These are phyloP conservation scores for Erysimum cheiri DNA, from an alignment of 441 rosid species.

Conservation along the genomic window DNA sequence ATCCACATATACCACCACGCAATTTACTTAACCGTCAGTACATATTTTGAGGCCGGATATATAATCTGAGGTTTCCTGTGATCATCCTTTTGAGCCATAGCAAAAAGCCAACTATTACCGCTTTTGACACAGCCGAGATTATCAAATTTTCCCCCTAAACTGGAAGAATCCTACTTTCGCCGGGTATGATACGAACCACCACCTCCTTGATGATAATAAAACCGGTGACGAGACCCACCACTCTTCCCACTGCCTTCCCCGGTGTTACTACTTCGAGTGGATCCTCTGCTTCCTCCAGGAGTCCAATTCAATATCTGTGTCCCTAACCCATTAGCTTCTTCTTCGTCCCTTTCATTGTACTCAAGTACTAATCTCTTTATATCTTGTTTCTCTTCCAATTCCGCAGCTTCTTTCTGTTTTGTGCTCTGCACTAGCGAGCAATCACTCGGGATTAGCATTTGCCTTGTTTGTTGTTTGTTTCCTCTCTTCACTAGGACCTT, in stretches of 20 bases:
- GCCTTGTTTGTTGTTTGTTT: slow-evolving; percentile 94
- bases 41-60: neutral
- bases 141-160: neutral
- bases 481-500: slow-evolving; percentile 98
- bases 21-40: slow-evolving; percentile 8
- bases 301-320: slow-evolving; percentile 75
- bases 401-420: slow-evolving; percentile 98
- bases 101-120: slow-evolving; percentile 2
- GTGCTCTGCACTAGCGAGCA: slow-evolving; percentile 91
- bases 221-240: slow-evolving; percentile 71
- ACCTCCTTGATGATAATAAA: slow-evolving; percentile 70
- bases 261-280: slow-evolving; percentile 55
- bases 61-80: slow-evolving; percentile 23
- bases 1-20: slow-evolving; percentile 35
- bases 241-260: slow-evolving; percentile 67
- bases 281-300: slow-evolving; percentile 66
- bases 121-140: slow-evolving; percentile 4
- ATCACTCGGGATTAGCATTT: slow-evolving; percentile 92
- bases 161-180: slow-evolving; percentile 51
- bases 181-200: slow-evolving; percentile 78
- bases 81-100: slow-evolving; percentile 14
- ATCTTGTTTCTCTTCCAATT: slow-evolving; percentile 97
- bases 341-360: slow-evolving; percentile 97
- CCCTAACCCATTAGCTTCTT: slow-evolving; percentile 85
- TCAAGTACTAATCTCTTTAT: slow-evolving; percentile 96